Conservation (phyloP, 305 asterid species). For the Fraxinus nigra region DNA sequence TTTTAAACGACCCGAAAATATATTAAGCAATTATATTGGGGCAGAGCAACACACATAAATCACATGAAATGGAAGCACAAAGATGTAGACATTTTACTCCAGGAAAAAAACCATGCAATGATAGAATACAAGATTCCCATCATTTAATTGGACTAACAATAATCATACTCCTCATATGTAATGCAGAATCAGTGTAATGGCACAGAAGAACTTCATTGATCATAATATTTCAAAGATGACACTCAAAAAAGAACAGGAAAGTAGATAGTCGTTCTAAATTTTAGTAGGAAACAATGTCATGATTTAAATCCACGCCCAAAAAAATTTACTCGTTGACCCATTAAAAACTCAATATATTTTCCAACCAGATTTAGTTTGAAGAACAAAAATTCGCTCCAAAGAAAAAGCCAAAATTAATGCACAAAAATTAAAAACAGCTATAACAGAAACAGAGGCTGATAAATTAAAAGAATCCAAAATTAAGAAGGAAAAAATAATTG, state of each 20-base stretch:
- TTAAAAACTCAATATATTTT: neutral
- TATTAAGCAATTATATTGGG: neutral
- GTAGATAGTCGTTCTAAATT: neutral
- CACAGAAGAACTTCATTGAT: conserved; percentile 12
- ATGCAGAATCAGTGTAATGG: neutral
- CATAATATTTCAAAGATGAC: neutral
- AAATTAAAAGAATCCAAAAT: conserved; percentile 2
- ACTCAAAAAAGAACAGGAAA: neutral
- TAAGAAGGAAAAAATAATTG: neutral
- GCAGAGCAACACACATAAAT: neutral
- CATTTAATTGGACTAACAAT: neutral
- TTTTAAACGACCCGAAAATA: conserved; percentile 19
- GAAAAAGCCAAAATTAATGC: neutral
- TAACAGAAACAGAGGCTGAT: neutral
- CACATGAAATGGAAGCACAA: conserved; percentile 7
- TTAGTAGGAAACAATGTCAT: neutral
- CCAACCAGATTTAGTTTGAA: neutral
- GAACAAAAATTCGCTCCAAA: neutral
- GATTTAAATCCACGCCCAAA: neutral
- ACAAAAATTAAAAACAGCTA: neutral
- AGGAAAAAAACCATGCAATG: conserved; percentile 11
- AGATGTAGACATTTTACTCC: neutral
- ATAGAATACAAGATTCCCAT: neutral
- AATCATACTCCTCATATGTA: conserved; percentile 6
- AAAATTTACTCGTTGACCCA: neutral